Conservation (phyloP, 2,329 filamentous ascomycete genomes). For the Penicillium sp. region DNA sequence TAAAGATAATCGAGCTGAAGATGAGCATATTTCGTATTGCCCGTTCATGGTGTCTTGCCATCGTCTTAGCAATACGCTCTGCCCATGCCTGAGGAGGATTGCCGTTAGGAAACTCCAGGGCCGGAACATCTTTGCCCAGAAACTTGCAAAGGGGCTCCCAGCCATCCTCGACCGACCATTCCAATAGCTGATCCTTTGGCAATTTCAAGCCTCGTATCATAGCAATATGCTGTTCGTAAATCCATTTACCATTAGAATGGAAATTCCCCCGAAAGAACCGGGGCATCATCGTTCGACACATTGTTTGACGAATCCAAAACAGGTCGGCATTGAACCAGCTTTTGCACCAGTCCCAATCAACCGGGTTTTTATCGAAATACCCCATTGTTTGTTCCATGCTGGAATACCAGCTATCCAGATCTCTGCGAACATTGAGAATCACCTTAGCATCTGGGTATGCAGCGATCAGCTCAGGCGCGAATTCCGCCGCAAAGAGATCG, state of each 20-base stretch:
- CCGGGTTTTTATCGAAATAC: constrained; percentile 15
- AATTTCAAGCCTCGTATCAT: constrained; percentile 24
- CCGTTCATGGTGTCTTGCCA: constrained; percentile 14
- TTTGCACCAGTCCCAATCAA: constrained; percentile 22
- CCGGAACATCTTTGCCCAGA: constrained; percentile 3
- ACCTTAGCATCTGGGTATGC: constrained; percentile 38
- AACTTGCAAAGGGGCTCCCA: constrained; percentile 32
- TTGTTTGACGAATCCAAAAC: constrained; percentile 23
- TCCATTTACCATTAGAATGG: constrained; percentile 10
- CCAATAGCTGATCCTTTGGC: constrained; percentile 21
- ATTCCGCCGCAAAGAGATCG: constrained; percentile 37
- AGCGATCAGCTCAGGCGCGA: constrained; percentile 39
- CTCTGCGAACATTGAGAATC: constrained; percentile 19
- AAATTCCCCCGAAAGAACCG: constrained; percentile 20
- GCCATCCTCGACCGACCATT: constrained; percentile 34
- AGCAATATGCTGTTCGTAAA: constrained; percentile 22
- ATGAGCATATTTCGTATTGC: constrained; percentile 21
- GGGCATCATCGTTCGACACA: constrained; percentile 21
- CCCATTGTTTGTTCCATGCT: constrained; percentile 23
- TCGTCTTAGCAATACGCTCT: constrained; percentile 20
- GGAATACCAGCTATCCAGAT: constrained; percentile 21
- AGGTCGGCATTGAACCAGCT: constrained; percentile 22
- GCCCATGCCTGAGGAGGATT: constrained; percentile 22
- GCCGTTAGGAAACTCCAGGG: constrained; percentile 5
- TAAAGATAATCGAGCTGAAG: background rate